These are phyloP conservation scores for Pichia insulana DNA, from an alignment of 805 yeast species.

Conservation along the genomic window DNA sequence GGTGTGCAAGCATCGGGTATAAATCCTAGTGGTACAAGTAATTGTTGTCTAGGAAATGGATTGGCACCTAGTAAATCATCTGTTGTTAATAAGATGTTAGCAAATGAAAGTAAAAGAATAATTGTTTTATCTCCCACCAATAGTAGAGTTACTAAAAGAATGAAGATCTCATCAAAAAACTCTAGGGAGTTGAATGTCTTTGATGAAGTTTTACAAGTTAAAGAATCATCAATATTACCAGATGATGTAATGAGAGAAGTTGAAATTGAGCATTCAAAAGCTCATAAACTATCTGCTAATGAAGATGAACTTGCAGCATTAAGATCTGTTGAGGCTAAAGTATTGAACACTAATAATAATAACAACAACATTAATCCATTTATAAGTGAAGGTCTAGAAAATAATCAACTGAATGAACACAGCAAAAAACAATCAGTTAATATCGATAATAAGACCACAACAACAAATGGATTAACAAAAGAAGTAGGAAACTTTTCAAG, in stretches of 20 bases:
- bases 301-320: constrained; percentile 10
- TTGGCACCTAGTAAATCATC: constrained; percentile 52
- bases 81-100: constrained; percentile 43
- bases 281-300: constrained; percentile 1
- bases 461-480: not conserved
- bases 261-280: not conserved
- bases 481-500: constrained; percentile 4
- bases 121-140: constrained; percentile 6
- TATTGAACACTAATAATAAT: not conserved
- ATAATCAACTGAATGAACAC: not conserved
- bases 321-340: constrained; percentile 11
- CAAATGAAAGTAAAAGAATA: constrained; percentile 24
- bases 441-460: not conserved
- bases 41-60: constrained; percentile 42
- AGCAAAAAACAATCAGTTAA: not conserved
- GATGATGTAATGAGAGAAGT: not conserved
- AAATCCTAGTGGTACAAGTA: constrained; percentile 17
- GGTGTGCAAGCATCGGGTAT: constrained; percentile 33
- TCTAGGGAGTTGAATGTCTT: not conserved
- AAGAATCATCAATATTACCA: not conserved
- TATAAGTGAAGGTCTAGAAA: constrained; percentile 2
- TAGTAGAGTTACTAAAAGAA: not conserved
- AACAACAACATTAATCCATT: not conserved
- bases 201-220: too few species aligned
- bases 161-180: not conserved